Evolutionary conservation across 2,329 filamentous ascomycete genomes (phyloP).

Genomic region (Diaporthe aspalathi): DNA sequence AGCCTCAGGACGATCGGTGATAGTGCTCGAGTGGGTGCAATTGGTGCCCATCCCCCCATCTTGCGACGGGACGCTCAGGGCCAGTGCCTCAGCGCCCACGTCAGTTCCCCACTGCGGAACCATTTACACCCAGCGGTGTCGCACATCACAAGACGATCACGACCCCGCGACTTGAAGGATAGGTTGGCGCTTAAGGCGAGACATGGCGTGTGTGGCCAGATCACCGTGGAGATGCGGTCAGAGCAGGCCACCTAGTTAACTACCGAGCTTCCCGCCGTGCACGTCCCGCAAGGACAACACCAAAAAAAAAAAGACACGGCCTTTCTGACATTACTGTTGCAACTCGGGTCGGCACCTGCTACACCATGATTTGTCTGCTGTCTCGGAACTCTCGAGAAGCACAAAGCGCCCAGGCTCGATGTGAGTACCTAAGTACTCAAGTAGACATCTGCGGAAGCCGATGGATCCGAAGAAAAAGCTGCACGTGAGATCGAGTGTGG

Average conservation of each 20-base stretch:
- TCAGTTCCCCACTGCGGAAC: conserved; percentile 22
- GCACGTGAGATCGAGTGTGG: conserved; percentile 19
- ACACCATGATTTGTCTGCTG: background rate
- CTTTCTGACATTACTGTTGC: background rate
- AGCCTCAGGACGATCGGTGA: background rate
- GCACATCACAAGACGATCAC: conserved; percentile 11
- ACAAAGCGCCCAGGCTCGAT: background rate
- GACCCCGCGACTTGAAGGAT: background rate
- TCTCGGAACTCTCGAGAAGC: background rate
- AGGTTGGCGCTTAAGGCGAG: background rate
- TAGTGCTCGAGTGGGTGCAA: background rate
- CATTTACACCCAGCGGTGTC: background rate
- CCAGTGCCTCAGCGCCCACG: background rate
- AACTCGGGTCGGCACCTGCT: background rate
- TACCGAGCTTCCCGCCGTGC: background rate
- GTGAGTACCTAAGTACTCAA: no score
- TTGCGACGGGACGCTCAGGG: background rate
- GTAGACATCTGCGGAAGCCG: background rate
- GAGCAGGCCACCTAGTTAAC: conserved; percentile 1
- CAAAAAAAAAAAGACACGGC: background rate
- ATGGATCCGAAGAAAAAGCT: background rate
- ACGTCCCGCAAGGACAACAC: background rate
- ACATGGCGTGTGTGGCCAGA: background rate
- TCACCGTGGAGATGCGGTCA: conserved; percentile 19
- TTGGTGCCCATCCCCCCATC: conserved; percentile 13